phyloP scores from a whole-genome alignment of 2,329 filamentous ascomycete genomes.

The Trichophyton benhamiae region DNA sequence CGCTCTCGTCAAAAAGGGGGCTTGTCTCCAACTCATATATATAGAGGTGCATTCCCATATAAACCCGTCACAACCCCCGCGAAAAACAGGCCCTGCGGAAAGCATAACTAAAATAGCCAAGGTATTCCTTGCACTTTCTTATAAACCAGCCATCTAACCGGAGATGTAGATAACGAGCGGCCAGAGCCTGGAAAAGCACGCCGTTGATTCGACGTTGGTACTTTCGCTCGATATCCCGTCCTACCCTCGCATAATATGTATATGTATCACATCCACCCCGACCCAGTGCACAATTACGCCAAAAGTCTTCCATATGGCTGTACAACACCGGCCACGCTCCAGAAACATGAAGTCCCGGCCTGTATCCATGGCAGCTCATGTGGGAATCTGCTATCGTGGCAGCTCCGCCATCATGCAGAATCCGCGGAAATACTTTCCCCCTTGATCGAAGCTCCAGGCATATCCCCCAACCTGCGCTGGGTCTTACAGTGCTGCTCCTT shows the following conservation, averaged over 20 bases:
- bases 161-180: not conserved
- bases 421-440: conserved; percentile 1
- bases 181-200: not conserved
- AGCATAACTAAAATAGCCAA: not conserved
- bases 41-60: not conserved
- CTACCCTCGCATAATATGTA: not conserved
- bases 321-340: not conserved
- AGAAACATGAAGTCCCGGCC: not conserved
- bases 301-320: not conserved
- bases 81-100: not conserved
- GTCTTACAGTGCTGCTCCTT: not conserved
- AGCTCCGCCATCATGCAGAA: not conserved
- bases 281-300: not conserved
- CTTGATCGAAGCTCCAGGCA: conserved; percentile 1
- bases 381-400: not conserved
- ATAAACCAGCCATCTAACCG: not conserved
- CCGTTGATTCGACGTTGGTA: not conserved
- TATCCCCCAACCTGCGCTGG: not conserved
- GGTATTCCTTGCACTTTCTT: not conserved
- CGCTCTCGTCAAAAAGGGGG: not conserved
- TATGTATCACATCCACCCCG: not conserved
- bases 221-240: not conserved
- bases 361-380: not conserved
- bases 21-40: not conserved
- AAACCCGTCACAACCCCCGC: not conserved